Evolutionary conservation across 495 filamentous ascomycete species (phyloP), one percentile per base, ranked within the genome.

Genomic region (Daldinia grandis): DNA sequence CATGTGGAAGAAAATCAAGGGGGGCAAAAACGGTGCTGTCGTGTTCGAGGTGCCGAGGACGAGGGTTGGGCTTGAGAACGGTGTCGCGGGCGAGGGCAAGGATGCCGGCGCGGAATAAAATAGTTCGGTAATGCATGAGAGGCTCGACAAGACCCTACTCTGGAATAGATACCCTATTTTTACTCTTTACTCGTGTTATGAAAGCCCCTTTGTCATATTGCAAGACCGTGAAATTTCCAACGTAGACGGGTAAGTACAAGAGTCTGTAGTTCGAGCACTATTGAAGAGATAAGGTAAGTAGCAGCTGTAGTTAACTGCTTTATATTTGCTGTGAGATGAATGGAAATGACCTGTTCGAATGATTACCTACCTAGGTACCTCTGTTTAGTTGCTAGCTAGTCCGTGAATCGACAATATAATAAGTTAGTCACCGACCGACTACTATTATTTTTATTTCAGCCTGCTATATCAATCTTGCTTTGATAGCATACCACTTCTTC

Each of bases 21-120:
- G 82, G 0, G 94, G 88, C 3, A 90, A 88, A 70, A 97, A 94
- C 76, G 91, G 92, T 3, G 90, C 90, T 10, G 84, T 92, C 10
- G 84, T 97, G 2, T 94, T 96, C 70, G 91, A 95, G 77, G 88
- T 97, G 25, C 87, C 90, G 0, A 86, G 83, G 74, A 75, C 79
- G 63, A 61, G 68, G 31, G 66, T 73, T 27, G 72, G 40, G 3
- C 65, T 67, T 1, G 70, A 62, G 40, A 78, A 80, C n/a, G 78
- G 74, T 19, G 64, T 37, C 19, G 67, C 30, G 53, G 17, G 12
- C 2, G 30, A 19, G 19, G 53, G 17, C 4, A 17, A 17, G 17
- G 30, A 19, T 30, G 27, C 17, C n/a, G 53, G 30, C 15, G 9
- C 17, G 25, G 62, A 66, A 25, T 54, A 67, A 30, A 63, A 49